A percentile compares a stretch with the other conserved stretches of the same genome.
These are phyloP conservation scores for Boletus speciosus DNA, from an alignment of 768 basidiomycete genomes.

Conservation along the genomic window DNA sequence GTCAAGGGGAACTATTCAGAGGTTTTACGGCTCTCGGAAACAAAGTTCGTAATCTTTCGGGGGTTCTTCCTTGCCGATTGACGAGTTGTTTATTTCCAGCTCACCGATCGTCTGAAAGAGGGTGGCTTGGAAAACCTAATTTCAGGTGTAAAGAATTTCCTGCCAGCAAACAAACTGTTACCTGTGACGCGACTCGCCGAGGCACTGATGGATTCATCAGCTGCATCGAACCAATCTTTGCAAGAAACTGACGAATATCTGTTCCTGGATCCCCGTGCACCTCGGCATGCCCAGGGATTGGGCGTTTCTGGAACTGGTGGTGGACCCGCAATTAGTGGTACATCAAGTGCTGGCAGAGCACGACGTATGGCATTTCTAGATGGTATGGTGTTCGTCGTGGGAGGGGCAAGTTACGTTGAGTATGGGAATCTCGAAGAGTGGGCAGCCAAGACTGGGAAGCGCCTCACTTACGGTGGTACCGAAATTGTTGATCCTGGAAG, in stretches of 20 bases:
- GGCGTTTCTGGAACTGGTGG: slow-evolving; percentile 46
- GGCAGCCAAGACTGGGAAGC: slow-evolving; percentile 77
- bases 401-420: slow-evolving; percentile 96
- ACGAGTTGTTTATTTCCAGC: slow-evolving; percentile 40
- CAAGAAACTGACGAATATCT: slow-evolving; percentile 96
- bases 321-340: slow-evolving; percentile 39
- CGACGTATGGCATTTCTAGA: slow-evolving; percentile 79
- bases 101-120: slow-evolving; percentile 90
- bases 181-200: slow-evolving; percentile 91
- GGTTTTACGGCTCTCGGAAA: slow-evolving; percentile 92
- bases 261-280: slow-evolving; percentile 87
- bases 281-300: slow-evolving; percentile 50
- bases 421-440: slow-evolving; percentile 96
- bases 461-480: slow-evolving; percentile 92
- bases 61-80: background rate
- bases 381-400: slow-evolving; percentile 90
- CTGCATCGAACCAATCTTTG: slow-evolving; percentile 90
- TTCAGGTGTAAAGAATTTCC: slow-evolving; percentile 96
- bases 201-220: slow-evolving; percentile 95
- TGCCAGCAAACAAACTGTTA: slow-evolving; percentile 91
- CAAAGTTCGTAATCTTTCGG: slow-evolving; percentile 49
- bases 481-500: slow-evolving; percentile 89
- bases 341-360: slow-evolving; percentile 37
- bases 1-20: slow-evolving; percentile 84
- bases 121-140: slow-evolving; percentile 96